These are phyloP conservation scores for Bryoglossum gracile DNA, from an alignment of 495 filamentous ascomycete genomes.

Conservation along the genomic window DNA sequence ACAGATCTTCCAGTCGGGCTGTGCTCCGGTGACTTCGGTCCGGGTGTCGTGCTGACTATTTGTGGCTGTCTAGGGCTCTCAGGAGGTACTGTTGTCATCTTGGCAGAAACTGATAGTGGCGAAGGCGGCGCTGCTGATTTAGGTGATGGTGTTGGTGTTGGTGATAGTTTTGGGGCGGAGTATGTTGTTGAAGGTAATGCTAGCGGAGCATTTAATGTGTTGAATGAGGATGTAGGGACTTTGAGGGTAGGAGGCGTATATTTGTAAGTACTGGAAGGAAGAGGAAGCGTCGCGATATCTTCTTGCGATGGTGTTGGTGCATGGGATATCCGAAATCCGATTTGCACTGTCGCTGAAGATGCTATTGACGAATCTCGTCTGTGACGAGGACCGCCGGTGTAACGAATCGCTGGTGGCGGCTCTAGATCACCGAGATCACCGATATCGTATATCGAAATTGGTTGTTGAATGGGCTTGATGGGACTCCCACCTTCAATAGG, in stretches of 20 bases:
- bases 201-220: neutral
- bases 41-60: conserved; percentile 1
- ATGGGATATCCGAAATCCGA: conserved; percentile 32
- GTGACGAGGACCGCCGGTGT: conserved; percentile 15
- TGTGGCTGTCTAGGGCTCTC: conserved; percentile 1
- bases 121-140: conserved; percentile 2
- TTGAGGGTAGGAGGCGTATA: neutral
- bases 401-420: conserved; percentile 20
- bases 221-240: neutral
- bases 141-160: neutral
- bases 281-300: conserved; percentile 1
- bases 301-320: conserved; percentile 17
- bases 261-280: conserved; percentile 20
- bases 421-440: conserved; percentile 15
- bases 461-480: neutral
- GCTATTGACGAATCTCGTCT: conserved; percentile 29
- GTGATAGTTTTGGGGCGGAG: conserved; percentile 1
- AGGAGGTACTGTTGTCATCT: neutral
- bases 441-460: conserved; percentile 19
- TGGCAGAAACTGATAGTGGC: conserved; percentile 11
- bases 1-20: conserved; percentile 1
- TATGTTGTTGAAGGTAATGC: conserved; percentile 19
- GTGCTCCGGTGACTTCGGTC: neutral
- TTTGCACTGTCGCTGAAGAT: conserved; percentile 33
- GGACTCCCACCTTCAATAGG: conserved; percentile 10